Evolutionary conservation across 345 rosid genomes (phyloP).

Genomic region (Chamaenerion angustifolium): DNA sequence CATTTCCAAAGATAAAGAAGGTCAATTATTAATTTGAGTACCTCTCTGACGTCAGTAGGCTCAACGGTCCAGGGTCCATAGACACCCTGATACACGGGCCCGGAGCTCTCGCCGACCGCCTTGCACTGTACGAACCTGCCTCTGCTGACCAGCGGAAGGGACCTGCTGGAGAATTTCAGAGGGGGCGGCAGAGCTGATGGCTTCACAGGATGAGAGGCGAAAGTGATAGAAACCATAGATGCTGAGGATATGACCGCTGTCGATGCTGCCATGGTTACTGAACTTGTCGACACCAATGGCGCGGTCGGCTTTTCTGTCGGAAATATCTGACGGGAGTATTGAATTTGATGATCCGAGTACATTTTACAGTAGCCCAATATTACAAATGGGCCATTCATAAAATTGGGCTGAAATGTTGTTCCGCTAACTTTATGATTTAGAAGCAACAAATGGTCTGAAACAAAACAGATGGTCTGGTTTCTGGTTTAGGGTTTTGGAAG

Average conservation of each 20-base stretch:
- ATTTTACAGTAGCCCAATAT: too few relatives aligned
- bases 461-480: too few relatives aligned
- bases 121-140: slow-evolving; percentile 15
- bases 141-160: not conserved
- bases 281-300: not conserved
- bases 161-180: too few relatives aligned
- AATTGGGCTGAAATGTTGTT: too few relatives aligned
- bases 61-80: slow-evolving; percentile 88
- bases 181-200: too few relatives aligned
- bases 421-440: too few relatives aligned
- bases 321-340: too few relatives aligned
- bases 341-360: too few relatives aligned
- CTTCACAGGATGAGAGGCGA: slow-evolving; percentile 1
- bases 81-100: slow-evolving; percentile 49
- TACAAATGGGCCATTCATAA: too few relatives aligned
- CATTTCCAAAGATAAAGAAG: not conserved
- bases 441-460: too few relatives aligned
- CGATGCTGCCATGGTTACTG: not conserved
- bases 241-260: not conserved
- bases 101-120: slow-evolving; percentile 38
- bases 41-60: slow-evolving; percentile 75
- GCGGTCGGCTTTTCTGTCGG: not conserved
- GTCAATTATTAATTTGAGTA: slow-evolving; percentile 1
- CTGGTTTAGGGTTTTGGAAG: too few relatives aligned
- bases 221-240: not conserved